phyloP scores from a whole-genome alignment of 805 yeast species.

The Scheffersomyces stipitis region DNA sequence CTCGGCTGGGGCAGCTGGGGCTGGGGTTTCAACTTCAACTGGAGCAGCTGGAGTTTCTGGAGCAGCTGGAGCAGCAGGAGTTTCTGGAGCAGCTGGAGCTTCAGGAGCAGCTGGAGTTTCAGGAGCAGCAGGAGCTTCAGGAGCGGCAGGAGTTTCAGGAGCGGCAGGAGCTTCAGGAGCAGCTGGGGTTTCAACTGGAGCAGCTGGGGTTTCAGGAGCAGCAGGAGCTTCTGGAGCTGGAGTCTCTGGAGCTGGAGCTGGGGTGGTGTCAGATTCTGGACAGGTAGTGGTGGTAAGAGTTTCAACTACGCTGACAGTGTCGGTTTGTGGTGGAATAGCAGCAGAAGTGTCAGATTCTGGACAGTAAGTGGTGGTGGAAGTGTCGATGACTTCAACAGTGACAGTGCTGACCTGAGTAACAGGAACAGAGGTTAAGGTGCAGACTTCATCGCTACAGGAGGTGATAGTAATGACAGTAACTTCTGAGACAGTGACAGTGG shows the following conservation, averaged over 20 bases:
- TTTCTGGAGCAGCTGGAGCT: background rate
- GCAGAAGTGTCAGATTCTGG: constrained; percentile 11
- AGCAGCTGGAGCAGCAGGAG: constrained; percentile 1
- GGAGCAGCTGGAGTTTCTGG: constrained; percentile 3
- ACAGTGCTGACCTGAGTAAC: constrained; percentile 6
- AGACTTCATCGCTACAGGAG: constrained; percentile 13
- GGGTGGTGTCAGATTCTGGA: constrained; percentile 8
- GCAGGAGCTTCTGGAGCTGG: constrained; percentile 1
- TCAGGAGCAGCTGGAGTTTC: background rate
- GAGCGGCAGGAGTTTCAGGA: constrained; percentile 1
- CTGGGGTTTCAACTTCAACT: background rate
- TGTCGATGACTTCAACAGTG: constrained; percentile 3
- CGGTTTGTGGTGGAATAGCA: constrained; percentile 10
- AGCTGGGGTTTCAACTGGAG: constrained; percentile 1
- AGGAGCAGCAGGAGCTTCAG: background rate
- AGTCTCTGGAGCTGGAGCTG: constrained; percentile 4
- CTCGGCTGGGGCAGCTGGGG: background rate
- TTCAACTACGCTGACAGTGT: constrained; percentile 11
- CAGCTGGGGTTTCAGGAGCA: constrained; percentile 4
- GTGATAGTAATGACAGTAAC: constrained; percentile 15
- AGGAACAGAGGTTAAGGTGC: constrained; percentile 4
- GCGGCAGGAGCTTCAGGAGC: background rate
- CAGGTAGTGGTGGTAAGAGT: constrained; percentile 16
- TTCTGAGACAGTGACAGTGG: constrained; percentile 12
- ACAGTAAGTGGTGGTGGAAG: constrained; percentile 21